phyloP scores from a whole-genome alignment of 2,329 filamentous ascomycete species.

The Eutypella sp. region DNA sequence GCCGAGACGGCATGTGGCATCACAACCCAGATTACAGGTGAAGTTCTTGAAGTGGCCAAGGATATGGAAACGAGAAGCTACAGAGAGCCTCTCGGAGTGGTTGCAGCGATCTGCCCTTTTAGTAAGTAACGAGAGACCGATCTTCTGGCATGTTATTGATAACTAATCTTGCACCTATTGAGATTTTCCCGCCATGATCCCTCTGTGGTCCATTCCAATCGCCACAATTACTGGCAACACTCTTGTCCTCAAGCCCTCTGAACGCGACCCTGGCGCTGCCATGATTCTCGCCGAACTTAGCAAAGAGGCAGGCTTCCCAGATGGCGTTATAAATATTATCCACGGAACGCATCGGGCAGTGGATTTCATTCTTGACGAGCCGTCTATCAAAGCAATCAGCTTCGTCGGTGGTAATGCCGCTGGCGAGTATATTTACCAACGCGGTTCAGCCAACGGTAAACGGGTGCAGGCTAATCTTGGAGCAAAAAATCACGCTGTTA shows the following conservation, averaged over 20 bases:
- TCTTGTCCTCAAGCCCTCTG: constrained; percentile 77
- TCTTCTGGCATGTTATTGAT: constrained; percentile 8
- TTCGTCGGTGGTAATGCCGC: constrained; percentile 86
- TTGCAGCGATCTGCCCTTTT: constrained; percentile 82
- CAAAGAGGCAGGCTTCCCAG: constrained; percentile 74
- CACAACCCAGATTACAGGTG: constrained; percentile 75
- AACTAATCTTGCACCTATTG: background rate
- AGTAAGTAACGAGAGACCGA: constrained; percentile 48
- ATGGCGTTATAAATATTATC: constrained; percentile 76
- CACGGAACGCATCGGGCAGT: constrained; percentile 77
- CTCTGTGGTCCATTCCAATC: constrained; percentile 84
- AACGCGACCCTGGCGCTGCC: constrained; percentile 76
- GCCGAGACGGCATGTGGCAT: constrained; percentile 78
- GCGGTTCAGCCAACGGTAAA: constrained; percentile 80
- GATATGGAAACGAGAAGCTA: constrained; percentile 87
- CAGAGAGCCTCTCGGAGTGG: constrained; percentile 74
- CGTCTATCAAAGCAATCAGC: constrained; percentile 77
- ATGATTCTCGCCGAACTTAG: constrained; percentile 82
- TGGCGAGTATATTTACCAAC: constrained; percentile 78
- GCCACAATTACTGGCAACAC: constrained; percentile 82
- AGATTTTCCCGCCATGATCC: constrained; percentile 92
- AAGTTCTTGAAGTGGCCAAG: constrained; percentile 79
- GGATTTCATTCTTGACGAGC: constrained; percentile 81
- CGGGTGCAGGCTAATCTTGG: constrained; percentile 83
- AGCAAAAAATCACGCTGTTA: constrained; percentile 82